Conservation (phyloP, 495 filamentous ascomycete genomes). For the Penicillium macrosclerotiorum region DNA sequence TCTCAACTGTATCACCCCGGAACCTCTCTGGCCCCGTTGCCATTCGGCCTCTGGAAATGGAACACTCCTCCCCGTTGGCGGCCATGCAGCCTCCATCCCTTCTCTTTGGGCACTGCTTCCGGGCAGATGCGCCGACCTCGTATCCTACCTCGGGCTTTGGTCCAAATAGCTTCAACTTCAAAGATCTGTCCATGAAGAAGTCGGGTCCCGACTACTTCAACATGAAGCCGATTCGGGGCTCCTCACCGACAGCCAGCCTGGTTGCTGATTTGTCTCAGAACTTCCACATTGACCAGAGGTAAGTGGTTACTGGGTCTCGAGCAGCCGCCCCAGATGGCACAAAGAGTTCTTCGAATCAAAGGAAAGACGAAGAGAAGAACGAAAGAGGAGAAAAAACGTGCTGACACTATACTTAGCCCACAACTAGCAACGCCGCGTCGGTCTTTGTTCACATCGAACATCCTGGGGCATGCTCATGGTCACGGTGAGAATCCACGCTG, state of each 20-base stretch:
- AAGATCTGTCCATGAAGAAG: constrained; percentile 69
- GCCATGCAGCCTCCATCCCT: constrained; percentile 84
- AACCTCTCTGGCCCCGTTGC: constrained; percentile 5
- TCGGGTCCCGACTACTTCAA: constrained; percentile 68
- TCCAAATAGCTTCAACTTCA: constrained; percentile 67
- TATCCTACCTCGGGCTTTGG: constrained; percentile 56
- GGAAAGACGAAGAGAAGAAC: constrained; percentile 7
- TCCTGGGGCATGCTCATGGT: constrained; percentile 64
- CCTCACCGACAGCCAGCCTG: constrained; percentile 85
- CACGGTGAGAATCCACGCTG: constrained; percentile 58
- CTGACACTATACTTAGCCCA: constrained; percentile 61
- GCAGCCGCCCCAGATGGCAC: not conserved
- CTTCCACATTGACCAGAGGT: constrained; percentile 93
- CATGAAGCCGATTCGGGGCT: constrained; percentile 71
- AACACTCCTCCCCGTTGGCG: constrained; percentile 89
- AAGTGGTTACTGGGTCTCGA: constrained; percentile 17
- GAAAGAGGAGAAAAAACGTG: not conserved
- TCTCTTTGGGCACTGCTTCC: constrained; percentile 53
- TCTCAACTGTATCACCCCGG: constrained; percentile 12
- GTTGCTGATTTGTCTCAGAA: constrained; percentile 95
- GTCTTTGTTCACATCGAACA: constrained; percentile 82
- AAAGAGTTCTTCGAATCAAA: constrained; percentile 2
- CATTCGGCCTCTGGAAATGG: constrained; percentile 55
- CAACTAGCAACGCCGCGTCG: constrained; percentile 87
- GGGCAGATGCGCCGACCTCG: constrained; percentile 50